These are phyloP conservation scores for Crithidia brevicula DNA, from an alignment of 208 protist genomes.

Conservation along the genomic window DNA sequence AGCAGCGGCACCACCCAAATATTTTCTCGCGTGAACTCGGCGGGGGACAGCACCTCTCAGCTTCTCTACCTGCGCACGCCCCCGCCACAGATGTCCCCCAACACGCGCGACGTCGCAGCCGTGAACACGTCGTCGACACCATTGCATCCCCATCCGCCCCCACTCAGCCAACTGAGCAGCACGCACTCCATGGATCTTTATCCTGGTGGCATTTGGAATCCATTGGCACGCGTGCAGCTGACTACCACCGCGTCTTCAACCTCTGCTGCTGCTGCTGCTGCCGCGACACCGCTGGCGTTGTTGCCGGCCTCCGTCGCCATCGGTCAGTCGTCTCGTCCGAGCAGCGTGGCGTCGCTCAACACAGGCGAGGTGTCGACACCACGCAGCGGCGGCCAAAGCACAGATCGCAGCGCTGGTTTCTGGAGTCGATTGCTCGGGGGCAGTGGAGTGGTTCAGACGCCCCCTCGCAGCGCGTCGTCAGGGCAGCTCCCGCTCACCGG, in stretches of 20 bases:
- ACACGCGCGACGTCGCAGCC: neutral
- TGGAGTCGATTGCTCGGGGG: slow-evolving; percentile 24
- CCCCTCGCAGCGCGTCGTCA: neutral
- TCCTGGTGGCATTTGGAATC: slow-evolving; percentile 31
- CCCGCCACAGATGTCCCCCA: neutral
- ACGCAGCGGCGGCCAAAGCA: slow-evolving; percentile 10
- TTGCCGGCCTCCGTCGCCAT: too few relatives aligned
- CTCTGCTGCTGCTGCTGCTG: neutral
- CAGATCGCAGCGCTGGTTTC: slow-evolving; percentile 11
- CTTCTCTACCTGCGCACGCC: neutral
- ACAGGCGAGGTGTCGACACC: slow-evolving; percentile 26
- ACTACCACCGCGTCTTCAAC: neutral
- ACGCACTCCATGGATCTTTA: slow-evolving; percentile 31
- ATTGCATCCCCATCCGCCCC: neutral
- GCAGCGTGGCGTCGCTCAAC: slow-evolving; percentile 10
- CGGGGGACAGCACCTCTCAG: slow-evolving; percentile 1
- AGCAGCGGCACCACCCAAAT: slow-evolving; percentile 29
- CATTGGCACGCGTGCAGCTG: slow-evolving; percentile 1
- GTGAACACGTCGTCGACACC: neutral
- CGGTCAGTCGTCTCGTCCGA: neutral
- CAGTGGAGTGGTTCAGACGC: slow-evolving; percentile 17
- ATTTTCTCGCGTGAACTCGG: slow-evolving; percentile 12
- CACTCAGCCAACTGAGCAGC: slow-evolving; percentile 20
- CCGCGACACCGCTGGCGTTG: neutral
- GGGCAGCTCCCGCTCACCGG: slow-evolving; percentile 9